phyloP scores from a whole-genome alignment of 306 rosid genomes.

The Echinosophora koreensis region DNA sequence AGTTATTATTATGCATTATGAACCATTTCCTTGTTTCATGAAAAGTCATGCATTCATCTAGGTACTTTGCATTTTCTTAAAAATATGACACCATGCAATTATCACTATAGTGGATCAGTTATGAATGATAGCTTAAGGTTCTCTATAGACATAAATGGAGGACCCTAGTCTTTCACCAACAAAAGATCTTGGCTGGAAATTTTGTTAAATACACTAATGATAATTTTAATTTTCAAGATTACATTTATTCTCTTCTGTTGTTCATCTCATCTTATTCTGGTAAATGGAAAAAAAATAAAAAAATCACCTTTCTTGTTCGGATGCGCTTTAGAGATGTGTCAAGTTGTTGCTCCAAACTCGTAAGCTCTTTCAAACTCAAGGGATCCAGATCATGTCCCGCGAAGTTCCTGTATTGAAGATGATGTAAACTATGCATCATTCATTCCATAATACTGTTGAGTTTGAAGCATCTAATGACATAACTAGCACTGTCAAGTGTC shows the following conservation, averaged over 20 bases:
- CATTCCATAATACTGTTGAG: slow-evolving; percentile 18
- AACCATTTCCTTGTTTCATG: neutral
- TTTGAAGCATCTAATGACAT: slow-evolving; percentile 15
- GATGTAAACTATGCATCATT: slow-evolving; percentile 28
- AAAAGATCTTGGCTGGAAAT: too few species aligned
- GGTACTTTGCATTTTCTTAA: too few species aligned
- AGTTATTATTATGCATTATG: neutral
- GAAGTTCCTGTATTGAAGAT: slow-evolving; percentile 60
- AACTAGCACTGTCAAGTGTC: neutral
- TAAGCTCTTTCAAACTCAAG: slow-evolving; percentile 82
- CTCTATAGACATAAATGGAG: too few species aligned
- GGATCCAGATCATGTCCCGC: slow-evolving; percentile 72
- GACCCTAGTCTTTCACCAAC: too few species aligned
- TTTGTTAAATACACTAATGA: too few species aligned
- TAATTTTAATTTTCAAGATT: too few species aligned
- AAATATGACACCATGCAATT: neutral
- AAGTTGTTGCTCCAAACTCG: slow-evolving; percentile 83
- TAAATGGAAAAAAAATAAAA: too few species aligned
- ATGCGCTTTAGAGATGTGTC: slow-evolving; percentile 81
- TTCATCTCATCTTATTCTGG: neutral
- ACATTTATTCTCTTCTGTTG: neutral
- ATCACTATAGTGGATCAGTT: too few species aligned
- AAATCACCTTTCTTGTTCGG: slow-evolving; percentile 90
- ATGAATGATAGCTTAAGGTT: too few species aligned
- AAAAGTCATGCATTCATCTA: neutral